Conservation (phyloP, 257 asterid genomes). For the Henckelia pumila region DNA sequence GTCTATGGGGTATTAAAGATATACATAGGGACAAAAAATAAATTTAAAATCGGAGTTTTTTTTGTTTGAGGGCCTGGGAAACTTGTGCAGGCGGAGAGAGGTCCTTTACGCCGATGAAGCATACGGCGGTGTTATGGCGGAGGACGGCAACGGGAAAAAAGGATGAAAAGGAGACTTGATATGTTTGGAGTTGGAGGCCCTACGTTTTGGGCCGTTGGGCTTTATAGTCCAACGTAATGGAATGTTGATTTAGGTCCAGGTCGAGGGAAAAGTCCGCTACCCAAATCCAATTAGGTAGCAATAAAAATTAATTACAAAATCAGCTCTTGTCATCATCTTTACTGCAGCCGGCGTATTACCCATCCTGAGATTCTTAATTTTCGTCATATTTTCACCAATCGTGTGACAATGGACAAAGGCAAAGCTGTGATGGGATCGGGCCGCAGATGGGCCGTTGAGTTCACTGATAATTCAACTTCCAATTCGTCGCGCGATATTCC, state of each 20-base stretch:
- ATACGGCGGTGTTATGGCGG: background rate
- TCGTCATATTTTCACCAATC: background rate
- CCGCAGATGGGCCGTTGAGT: constrained; percentile 88
- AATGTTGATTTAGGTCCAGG: no score
- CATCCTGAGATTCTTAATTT: background rate
- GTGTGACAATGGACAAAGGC: constrained; percentile 63
- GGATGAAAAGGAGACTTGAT: no score
- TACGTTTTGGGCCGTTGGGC: no score
- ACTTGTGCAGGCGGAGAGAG: no score
- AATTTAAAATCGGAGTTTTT: background rate
- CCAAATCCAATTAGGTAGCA: background rate
- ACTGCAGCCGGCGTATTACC: background rate
- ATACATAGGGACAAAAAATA: background rate
- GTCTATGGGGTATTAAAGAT: no score
- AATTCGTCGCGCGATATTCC: constrained; percentile 78
- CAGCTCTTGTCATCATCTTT: no score
- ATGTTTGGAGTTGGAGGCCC: no score
- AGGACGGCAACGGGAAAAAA: no score
- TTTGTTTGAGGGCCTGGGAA: background rate
- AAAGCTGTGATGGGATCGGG: constrained; percentile 74
- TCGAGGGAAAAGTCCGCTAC: no score
- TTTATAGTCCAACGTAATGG: background rate
- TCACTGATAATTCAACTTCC: constrained; percentile 71
- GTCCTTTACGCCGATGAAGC: background rate
- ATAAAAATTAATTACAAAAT: no score